phyloP scores from a whole-genome alignment of 352 stramenopile species.

The Phytophthora pini region DNA sequence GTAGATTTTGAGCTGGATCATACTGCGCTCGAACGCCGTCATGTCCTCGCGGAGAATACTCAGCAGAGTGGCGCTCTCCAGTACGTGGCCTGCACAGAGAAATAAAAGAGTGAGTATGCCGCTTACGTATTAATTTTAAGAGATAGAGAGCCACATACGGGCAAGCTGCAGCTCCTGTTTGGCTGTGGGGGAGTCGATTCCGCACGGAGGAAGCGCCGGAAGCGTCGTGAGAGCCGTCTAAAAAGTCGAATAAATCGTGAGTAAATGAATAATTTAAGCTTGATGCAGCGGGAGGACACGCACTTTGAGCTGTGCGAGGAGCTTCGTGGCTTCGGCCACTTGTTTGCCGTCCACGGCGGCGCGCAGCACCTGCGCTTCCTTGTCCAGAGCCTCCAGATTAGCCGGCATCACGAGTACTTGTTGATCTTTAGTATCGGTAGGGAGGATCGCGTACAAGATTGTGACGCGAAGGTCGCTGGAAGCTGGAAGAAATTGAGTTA shows the following conservation, averaged over 20 bases:
- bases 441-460: conserved; percentile 8
- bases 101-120: background rate
- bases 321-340: conserved; percentile 49
- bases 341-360: conserved; percentile 58
- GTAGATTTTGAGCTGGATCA: conserved; percentile 91
- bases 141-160: conserved; percentile 46
- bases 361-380: conserved; percentile 70
- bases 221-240: conserved; percentile 89
- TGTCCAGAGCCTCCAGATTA: conserved; percentile 60
- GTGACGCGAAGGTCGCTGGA: conserved; percentile 3
- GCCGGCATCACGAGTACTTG: conserved; percentile 33
- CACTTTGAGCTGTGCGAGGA: conserved; percentile 75
- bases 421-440: conserved; percentile 13
- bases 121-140: background rate
- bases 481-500: background rate
- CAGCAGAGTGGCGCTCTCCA: conserved; percentile 90
- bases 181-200: conserved; percentile 53
- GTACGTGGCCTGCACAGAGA: conserved; percentile 65
- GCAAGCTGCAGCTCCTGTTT: conserved; percentile 77
- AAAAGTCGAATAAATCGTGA: background rate
- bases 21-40: conserved; percentile 85
- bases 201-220: conserved; percentile 82
- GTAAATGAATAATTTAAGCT: background rate
- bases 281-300: background rate
- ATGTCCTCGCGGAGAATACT: conserved; percentile 89